phyloP scores from a whole-genome alignment of 306 rosid genomes.

The Vachellia collinsii region DNA sequence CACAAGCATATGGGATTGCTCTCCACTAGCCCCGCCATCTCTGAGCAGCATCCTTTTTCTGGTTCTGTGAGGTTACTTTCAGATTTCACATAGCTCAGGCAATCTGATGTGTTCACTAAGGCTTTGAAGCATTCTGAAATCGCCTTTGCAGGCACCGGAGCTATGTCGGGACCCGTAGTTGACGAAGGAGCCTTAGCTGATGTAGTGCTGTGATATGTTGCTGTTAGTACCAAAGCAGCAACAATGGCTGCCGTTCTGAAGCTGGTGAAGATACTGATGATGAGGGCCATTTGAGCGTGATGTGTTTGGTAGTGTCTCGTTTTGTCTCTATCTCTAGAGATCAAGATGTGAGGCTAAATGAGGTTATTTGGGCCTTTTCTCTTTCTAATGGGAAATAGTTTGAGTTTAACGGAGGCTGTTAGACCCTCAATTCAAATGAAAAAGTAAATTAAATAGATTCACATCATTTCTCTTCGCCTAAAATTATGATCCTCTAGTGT shows the following conservation, averaged over 20 bases:
- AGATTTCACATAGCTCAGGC: conserved; percentile 60
- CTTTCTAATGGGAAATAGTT: background rate
- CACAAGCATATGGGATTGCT: conserved; percentile 66
- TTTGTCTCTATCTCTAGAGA: background rate
- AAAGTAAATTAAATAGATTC: too few species aligned
- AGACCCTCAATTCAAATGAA: background rate
- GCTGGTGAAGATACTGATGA: background rate
- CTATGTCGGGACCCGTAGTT: background rate
- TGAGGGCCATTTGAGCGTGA: conserved; percentile 31
- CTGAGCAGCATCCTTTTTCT: conserved; percentile 78
- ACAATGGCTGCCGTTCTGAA: conserved; percentile 10
- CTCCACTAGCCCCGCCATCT: conserved; percentile 57
- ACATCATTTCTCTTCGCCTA: too few species aligned
- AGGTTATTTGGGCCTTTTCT: background rate
- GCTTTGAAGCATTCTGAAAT: conserved; percentile 23
- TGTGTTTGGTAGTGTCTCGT: background rate
- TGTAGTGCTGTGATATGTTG: background rate
- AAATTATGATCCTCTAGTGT: too few species aligned
- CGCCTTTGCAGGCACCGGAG: background rate
- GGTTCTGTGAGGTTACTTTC: conserved; percentile 66
- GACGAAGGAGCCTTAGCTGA: background rate
- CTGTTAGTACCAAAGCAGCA: background rate
- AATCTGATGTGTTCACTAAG: conserved; percentile 60
- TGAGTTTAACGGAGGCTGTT: background rate
- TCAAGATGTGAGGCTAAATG: background rate